Evolutionary conservation across 2,329 filamentous ascomycete species (phyloP).

Genomic region (Ascochyta pisi): DNA sequence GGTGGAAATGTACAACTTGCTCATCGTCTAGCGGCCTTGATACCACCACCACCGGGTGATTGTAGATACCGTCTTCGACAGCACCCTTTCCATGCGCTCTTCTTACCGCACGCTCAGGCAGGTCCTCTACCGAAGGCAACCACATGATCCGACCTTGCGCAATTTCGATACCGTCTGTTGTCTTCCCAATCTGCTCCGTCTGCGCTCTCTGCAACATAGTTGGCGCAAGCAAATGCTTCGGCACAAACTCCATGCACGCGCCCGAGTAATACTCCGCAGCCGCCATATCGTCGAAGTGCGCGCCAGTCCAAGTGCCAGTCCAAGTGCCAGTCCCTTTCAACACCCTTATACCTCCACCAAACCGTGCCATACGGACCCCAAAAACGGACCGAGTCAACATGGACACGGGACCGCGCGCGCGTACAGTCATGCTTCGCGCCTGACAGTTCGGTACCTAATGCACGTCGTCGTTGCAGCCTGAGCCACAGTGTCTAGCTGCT

Average conservation of each 20-base stretch:
- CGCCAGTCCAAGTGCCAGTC: neutral
- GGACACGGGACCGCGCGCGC: slow-evolving; percentile 3
- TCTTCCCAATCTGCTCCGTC: slow-evolving; percentile 21
- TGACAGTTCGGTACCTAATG: slow-evolving; percentile 14
- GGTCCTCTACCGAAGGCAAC: slow-evolving; percentile 39
- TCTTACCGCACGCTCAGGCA: slow-evolving; percentile 35
- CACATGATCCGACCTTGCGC: slow-evolving; percentile 41
- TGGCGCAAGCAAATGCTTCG: slow-evolving; percentile 8
- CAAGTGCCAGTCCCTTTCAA: neutral
- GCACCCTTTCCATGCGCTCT: slow-evolving; percentile 41
- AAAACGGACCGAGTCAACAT: slow-evolving; percentile 7
- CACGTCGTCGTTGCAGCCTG: slow-evolving; percentile 16
- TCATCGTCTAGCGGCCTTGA: slow-evolving; percentile 39
- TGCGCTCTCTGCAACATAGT: slow-evolving; percentile 15
- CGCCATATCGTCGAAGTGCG: slow-evolving; percentile 5
- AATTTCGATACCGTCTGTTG: slow-evolving; percentile 25
- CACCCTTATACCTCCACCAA: slow-evolving; percentile 11
- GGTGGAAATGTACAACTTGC: slow-evolving; percentile 42
- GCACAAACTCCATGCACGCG: slow-evolving; percentile 5
- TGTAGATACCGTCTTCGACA: slow-evolving; percentile 43
- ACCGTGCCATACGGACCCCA: slow-evolving; percentile 1
- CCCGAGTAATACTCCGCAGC: slow-evolving; percentile 15
- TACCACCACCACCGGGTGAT: slow-evolving; percentile 43
- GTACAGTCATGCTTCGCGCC: slow-evolving; percentile 9
- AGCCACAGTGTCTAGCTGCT: slow-evolving; percentile 15